Evolutionary conservation across 2,329 filamentous ascomycete species (phyloP), one percentile per base, ranked within the genome.

Genomic region (Ustulina deusta): DNA sequence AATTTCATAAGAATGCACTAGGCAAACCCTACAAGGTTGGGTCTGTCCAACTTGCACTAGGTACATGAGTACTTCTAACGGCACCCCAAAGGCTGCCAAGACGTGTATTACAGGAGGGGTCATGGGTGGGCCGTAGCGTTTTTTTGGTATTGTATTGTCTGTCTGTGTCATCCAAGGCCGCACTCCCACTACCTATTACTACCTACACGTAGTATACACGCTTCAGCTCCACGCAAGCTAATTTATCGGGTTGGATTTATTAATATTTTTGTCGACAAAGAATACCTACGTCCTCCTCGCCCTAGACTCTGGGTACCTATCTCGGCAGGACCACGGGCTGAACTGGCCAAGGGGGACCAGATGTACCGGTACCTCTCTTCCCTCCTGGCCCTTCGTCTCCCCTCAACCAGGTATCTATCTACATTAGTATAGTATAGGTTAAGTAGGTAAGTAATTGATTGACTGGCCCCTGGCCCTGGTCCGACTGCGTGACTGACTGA

Each of bases 391-490:
- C 60, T 55, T 55, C 34, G 32, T 62, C 40, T 66, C 49, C 48
- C 25, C 63, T 42, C 48, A 25, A 51, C 55, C 55, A 25, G 10
- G 56, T 56, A 54, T 29, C 9, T 51, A 42, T 58, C 44, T 64
- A 20, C 42, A 11, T 22, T 38, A 40, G 36, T 34, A 58, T 44
- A 7, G 20, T 40, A 34, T 40, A 27, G 27, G 32, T 27, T 40
- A 27, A 38, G 32, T 27, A 40, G 34, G 58, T 52, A 61, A 17
- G 6, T 29, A 44, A 20, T 9, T 55, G 32, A 49, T 6, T 29
- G 22, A 56, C 52, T 40, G 51, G 52, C 61, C 65, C 64, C 54
- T 58, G 59, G 46, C 62, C 66, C 64, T 55, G 58, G 60, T 58
- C 38, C 56, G 51, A 40, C 60, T 63, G 27, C 51, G 29, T 55